phyloP scores from a whole-genome alignment of 1,284 basidiomycete species.

The Ganoderma leucocontextum region DNA sequence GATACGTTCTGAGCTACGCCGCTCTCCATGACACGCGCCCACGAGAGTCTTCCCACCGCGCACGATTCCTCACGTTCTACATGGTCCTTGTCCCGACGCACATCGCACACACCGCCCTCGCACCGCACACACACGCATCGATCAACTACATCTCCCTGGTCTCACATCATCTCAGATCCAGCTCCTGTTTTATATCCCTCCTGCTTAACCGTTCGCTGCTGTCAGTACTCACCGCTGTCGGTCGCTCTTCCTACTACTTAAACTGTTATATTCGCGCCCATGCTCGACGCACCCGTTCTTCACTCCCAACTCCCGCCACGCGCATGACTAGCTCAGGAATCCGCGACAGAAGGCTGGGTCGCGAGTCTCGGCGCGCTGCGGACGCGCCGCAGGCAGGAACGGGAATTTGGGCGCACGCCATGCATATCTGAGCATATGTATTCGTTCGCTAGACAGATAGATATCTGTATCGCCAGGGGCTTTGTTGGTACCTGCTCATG shows the following conservation, averaged over 20 bases:
- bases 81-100: slow-evolving; percentile 12
- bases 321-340: slow-evolving; percentile 17
- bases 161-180: slow-evolving; percentile 9
- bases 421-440: slow-evolving; percentile 21
- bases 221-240: neutral
- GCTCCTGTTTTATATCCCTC: slow-evolving; percentile 15
- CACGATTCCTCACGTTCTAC: slow-evolving; percentile 22
- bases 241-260: neutral
- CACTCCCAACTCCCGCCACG: slow-evolving; percentile 12
- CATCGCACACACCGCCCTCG: neutral
- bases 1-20: slow-evolving; percentile 50
- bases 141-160: neutral
- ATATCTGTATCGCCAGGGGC: slow-evolving; percentile 27
- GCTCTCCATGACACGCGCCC: slow-evolving; percentile 18
- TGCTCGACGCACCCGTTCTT: slow-evolving; percentile 33
- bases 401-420: slow-evolving; percentile 18
- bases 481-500: slow-evolving; percentile 6
- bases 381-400: slow-evolving; percentile 28
- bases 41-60: neutral
- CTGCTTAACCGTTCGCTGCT: neutral
- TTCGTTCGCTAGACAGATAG: slow-evolving; percentile 26
- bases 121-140: slow-evolving; percentile 16
- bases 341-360: slow-evolving; percentile 19
- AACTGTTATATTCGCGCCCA: slow-evolving; percentile 22
- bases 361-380: slow-evolving; percentile 25